Percentiles rank a stretch among this genome's conserved stretches.
phyloP scores from a whole-genome alignment of 2,329 filamentous ascomycete genomes.

The Epichloe hybrida region DNA sequence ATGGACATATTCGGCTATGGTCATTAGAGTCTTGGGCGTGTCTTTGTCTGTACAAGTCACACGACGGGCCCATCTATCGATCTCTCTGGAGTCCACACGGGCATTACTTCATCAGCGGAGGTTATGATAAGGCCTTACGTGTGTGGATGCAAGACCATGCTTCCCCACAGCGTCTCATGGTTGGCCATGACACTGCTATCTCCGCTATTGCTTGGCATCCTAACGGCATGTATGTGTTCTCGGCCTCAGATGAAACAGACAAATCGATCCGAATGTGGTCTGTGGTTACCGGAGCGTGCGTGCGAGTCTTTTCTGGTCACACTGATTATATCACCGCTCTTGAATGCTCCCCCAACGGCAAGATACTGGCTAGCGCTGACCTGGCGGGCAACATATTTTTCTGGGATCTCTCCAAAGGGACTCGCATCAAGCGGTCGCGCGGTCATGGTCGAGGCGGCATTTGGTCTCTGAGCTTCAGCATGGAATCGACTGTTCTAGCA shows the following conservation, averaged over 20 bases:
- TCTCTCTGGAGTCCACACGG: constrained; percentile 84
- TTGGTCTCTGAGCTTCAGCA: constrained; percentile 84
- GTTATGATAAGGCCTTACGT: constrained; percentile 79
- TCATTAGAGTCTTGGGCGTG: constrained; percentile 86
- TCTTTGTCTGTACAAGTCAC: constrained; percentile 85
- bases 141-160: constrained; percentile 91
- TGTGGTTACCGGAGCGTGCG: constrained; percentile 71
- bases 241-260: constrained; percentile 70
- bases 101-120: constrained; percentile 83
- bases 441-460: constrained; percentile 90
- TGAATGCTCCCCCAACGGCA: constrained; percentile 71
- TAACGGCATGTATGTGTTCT: constrained; percentile 88
- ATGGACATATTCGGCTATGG: constrained; percentile 85
- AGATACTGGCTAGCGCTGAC: constrained; percentile 82
- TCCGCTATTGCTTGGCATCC: constrained; percentile 88
- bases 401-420: constrained; percentile 84
- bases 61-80: constrained; percentile 80
- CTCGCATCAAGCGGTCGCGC: constrained; percentile 79
- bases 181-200: constrained; percentile 88
- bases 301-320: constrained; percentile 87
- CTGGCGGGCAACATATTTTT: constrained; percentile 80
- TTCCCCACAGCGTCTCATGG: constrained; percentile 73
- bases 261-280: constrained; percentile 97
- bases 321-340: constrained; percentile 75
- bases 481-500: constrained; percentile 79